Evolutionary conservation across 2,329 filamentous ascomycete species (phyloP), one percentile per base, ranked within the genome.

Genomic region (Aspergillus bombycis): DNA sequence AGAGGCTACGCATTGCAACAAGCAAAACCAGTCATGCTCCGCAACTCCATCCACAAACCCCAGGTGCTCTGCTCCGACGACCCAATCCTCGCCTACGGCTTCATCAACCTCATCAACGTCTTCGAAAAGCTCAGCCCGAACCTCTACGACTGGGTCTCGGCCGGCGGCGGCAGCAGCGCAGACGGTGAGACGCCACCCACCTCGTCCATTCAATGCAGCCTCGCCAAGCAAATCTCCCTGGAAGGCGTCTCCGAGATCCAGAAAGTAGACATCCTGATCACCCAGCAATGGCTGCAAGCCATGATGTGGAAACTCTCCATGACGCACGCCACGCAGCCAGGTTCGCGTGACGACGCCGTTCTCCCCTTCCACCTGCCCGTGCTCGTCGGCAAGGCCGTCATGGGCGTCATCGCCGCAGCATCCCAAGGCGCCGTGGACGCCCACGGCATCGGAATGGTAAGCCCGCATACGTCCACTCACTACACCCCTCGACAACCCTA

Each of bases 251-350:
- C 88, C 0, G 86, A 89, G 62, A 88, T 87, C 23, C 89, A 91
- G 69, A 89, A 88, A 60, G 88, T 90, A 8, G 88, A 91, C 68
- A 82, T 91, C 21, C 81, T 89, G 50, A 85, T 89, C 59, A 91
- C 88, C 2, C 89, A 91, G 72, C 88, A 91, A 71, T 92, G 89
- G 89, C 81, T 92, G 1, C 83, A 88, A 48, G 84, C 89, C 0
- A 89, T 91, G 79, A 86, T 91, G 58, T 92, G 89, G 89, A 89
- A 90, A 69, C 83, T 89, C 2, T 89, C 88, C 5, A 89, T 91
- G 62, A 88, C 89, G 68, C 85, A 87, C 43, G 83, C 87, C 19
- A 81, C 90, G 23, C 89, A 87, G 36, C 87, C 85, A 36, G 82
- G 82, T 3, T 82, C 87, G 0, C 76, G 81, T 2, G 70, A 75